A percentile compares a stretch with the other conserved stretches of the same genome.
Evolutionary conservation across 495 filamentous ascomycete genomes (phyloP).

Genomic region (Hypoxylon fragiforme): DNA sequence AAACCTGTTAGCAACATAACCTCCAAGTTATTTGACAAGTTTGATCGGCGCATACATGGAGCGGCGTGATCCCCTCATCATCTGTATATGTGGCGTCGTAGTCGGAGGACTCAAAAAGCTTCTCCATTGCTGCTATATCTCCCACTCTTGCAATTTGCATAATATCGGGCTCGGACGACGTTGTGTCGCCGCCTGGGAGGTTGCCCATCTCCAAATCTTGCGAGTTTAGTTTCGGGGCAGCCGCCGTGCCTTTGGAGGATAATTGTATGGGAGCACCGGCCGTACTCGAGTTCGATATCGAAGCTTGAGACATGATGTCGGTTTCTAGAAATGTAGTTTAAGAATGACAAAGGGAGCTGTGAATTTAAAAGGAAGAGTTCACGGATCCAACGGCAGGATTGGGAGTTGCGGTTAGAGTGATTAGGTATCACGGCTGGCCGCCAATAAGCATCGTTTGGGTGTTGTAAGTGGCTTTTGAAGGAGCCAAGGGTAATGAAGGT

Average conservation of each 20-base stretch:
- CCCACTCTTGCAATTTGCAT: constrained; percentile 94
- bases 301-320: constrained; percentile 26
- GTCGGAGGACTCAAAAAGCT: constrained; percentile 79
- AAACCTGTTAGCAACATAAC: constrained; percentile 31
- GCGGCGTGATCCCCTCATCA: constrained; percentile 88
- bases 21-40: not conserved
- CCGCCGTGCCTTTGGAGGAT: constrained; percentile 60
- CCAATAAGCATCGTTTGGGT: constrained; percentile 18
- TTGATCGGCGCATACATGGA: constrained; percentile 70
- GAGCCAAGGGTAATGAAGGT: no score
- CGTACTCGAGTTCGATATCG: constrained; percentile 18
- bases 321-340: constrained; percentile 1
- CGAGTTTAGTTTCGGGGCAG: constrained; percentile 63
- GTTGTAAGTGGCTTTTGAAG: not conserved
- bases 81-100: constrained; percentile 80
- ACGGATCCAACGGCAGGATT: not conserved
- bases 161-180: constrained; percentile 71
- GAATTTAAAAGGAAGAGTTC: no score
- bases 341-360: not conserved
- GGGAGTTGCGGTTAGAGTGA: not conserved
- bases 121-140: constrained; percentile 84
- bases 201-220: constrained; percentile 69
- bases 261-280: constrained; percentile 47
- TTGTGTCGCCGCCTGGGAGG: constrained; percentile 51
- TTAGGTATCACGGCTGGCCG: constrained; percentile 2